These are phyloP conservation scores for Hibiscus trionum DNA, from an alignment of 345 rosid genomes.

Conservation along the genomic window DNA sequence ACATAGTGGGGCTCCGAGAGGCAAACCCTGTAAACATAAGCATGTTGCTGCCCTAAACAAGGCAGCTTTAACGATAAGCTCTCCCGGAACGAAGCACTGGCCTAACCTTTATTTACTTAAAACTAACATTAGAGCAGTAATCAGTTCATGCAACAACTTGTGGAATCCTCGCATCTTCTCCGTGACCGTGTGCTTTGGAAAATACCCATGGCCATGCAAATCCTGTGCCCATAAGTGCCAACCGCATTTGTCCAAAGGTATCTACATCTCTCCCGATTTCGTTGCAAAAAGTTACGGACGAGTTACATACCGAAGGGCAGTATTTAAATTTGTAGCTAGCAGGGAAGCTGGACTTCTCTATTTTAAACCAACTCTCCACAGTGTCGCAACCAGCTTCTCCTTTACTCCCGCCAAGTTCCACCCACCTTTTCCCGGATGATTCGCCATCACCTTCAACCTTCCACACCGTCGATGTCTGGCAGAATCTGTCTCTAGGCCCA, in stretches of 20 bases:
- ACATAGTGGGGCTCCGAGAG: no score
- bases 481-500: background rate
- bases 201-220: background rate
- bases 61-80: no score
- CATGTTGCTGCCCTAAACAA: no score
- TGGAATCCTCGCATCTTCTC: no score
- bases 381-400: background rate
- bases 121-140: no score
- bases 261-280: background rate
- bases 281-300: background rate
- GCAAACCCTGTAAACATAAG: no score
- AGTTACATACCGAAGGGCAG: background rate
- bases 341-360: background rate
- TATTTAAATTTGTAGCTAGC: background rate
- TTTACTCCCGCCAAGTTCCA: slow-evolving; percentile 1
- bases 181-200: background rate
- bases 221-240: no score
- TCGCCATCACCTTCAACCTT: background rate
- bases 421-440: background rate
- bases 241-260: background rate
- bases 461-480: background rate
- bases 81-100: no score
- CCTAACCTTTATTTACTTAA: no score
- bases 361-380: slow-evolving; percentile 1
- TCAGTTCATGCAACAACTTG: no score